Conservation (phyloP, 176 grass and related monocot species). For the Aegilops bicornis region DNA sequence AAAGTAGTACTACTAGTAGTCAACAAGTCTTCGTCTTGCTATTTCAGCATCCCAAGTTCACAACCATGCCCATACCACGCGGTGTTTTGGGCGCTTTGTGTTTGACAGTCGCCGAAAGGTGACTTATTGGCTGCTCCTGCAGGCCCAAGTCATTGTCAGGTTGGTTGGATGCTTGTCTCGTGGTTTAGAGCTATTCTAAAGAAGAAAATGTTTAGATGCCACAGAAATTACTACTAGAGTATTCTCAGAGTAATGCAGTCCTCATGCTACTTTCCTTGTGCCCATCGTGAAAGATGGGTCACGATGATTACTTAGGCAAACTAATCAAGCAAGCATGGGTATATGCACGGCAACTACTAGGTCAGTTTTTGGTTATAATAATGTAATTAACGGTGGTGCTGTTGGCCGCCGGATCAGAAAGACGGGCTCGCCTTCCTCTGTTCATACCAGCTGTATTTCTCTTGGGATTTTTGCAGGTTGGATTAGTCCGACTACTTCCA, state of each 20-base stretch:
- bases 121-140: not conserved
- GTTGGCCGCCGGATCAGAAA: too few relatives aligned
- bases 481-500: too few relatives aligned
- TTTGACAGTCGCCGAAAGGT: not conserved
- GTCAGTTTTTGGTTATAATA: too few relatives aligned
- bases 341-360: too few relatives aligned
- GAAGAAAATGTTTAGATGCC: not conserved
- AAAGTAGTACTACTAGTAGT: not conserved
- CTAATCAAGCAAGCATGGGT: too few relatives aligned
- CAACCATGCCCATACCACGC: conserved; percentile 4
- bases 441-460: too few relatives aligned
- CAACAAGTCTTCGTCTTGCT: conserved; percentile 1
- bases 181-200: not conserved
- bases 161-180: not conserved
- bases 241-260: not conserved
- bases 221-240: not conserved
- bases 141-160: not conserved
- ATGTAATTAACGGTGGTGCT: too few relatives aligned
- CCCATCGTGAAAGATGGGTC: not conserved
- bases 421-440: too few relatives aligned
- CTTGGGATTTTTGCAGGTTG: too few relatives aligned
- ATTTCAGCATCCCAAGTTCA: not conserved
- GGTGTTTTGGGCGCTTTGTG: not conserved
- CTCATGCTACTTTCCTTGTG: not conserved
- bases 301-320: not conserved